Base-by-base conservation (phyloP, 2,329 filamentous ascomycete species). In the Fusarium keratoplasticum region DNA sequence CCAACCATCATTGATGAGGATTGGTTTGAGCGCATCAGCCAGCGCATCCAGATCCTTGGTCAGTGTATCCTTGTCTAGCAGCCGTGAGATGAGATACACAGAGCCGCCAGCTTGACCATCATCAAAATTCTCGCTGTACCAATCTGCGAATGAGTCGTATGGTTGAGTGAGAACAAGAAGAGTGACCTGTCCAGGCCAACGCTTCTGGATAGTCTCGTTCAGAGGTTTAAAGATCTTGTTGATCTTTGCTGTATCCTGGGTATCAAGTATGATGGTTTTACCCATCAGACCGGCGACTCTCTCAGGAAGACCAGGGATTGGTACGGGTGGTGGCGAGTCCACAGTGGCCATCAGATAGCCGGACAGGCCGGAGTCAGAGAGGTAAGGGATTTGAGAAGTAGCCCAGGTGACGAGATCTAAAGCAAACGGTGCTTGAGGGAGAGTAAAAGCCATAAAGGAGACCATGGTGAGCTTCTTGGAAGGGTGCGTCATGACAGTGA, bases 401-500 rank as follows among this genome's bases (percentile, higher is more conserved):
- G 89, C 83, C 38, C 84, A 85, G 3, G 83, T 81, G 6, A 89
- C 79, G 3, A 87, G 82, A 27, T 87, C 81, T 74, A 84, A 87
- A 69, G 84, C 86, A 33, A 80, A 76, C 4, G 83, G 79, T 33
- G 47, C 58, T 54, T 83, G 67, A 8, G 76, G 70, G 11, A 71
- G 67, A 0, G 75, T 74, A 31, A 78, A 66, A 7, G 80, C 60
- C 8, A 76, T 62, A 36, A 79, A 78, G 3, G 64, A 71, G 14
- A 76, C 65, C 27, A 74, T 67, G 8, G 75, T 65, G 50, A 84
- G 78, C 36, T 77, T 74, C 11, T 80, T 81, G 14, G 83, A 84
- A 0, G 85, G 84, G 70, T 88, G 83, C 0, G 88, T 87, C 69
- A 86, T 86, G 25, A 89, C 79, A 0, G 89, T 91, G 62, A 91